These are phyloP conservation scores for Phytophthora syringae DNA, from an alignment of 352 stramenopile species.

Conservation along the genomic window DNA sequence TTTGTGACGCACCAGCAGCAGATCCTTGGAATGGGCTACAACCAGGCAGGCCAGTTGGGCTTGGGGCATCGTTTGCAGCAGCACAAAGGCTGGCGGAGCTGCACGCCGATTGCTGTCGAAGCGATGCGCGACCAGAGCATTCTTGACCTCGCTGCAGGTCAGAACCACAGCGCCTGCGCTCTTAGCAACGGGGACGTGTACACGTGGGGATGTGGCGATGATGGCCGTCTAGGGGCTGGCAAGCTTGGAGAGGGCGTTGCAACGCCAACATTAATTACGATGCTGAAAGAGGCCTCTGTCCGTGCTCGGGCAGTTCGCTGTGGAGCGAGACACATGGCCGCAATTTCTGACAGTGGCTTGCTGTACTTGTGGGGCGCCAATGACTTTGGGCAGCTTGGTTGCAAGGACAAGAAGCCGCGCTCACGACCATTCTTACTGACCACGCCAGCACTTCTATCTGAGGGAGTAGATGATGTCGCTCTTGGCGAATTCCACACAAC, in stretches of 20 bases:
- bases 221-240: conserved; percentile 65
- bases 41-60: conserved; percentile 77
- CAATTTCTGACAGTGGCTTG: conserved; percentile 68
- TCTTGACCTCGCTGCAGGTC: conserved; percentile 69
- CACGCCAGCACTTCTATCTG: conserved; percentile 43
- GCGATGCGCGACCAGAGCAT: conserved; percentile 62
- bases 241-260: conserved; percentile 43
- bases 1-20: conserved; percentile 82
- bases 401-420: conserved; percentile 57
- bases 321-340: conserved; percentile 67
- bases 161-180: conserved; percentile 78
- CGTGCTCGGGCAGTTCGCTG: conserved; percentile 60
- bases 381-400: conserved; percentile 80
- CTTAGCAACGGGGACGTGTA: conserved; percentile 80
- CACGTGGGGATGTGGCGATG: conserved; percentile 75
- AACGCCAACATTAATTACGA: conserved; percentile 39
- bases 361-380: conserved; percentile 86
- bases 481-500: conserved; percentile 81
- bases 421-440: conserved; percentile 51
- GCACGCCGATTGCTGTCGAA: conserved; percentile 57
- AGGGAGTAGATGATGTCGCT: conserved; percentile 62
- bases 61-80: conserved; percentile 71
- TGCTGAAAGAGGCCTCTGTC: conserved; percentile 50
- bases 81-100: conserved; percentile 72
- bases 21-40: conserved; percentile 81